These are phyloP conservation scores for Populus hybrid DNA, from an alignment of 441 rosid genomes.

Conservation along the genomic window DNA sequence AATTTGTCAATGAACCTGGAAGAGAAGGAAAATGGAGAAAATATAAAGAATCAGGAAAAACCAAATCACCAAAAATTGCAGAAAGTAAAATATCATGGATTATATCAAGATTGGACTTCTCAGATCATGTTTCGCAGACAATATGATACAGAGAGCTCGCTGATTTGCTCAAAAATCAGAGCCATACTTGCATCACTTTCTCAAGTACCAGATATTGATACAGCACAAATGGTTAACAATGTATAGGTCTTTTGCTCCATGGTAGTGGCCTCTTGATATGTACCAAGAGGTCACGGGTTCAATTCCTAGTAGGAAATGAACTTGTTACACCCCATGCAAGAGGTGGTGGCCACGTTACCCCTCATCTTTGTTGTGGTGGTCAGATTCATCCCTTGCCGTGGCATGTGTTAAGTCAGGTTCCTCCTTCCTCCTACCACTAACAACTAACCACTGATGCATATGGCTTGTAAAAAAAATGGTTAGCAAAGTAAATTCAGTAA, in stretches of 20 bases:
- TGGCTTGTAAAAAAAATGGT: neutral
- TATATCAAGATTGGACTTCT: too few species aligned
- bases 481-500: neutral
- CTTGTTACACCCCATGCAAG: neutral
- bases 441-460: neutral
- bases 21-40: slow-evolving; percentile 1
- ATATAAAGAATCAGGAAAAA: too few species aligned
- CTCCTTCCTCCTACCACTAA: neutral
- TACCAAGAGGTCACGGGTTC: neutral
- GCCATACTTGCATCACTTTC: neutral
- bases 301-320: neutral
- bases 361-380: neutral
- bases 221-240: neutral
- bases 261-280: neutral
- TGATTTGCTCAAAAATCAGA: neutral
- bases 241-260: neutral
- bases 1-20: slow-evolving; percentile 78
- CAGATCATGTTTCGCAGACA: too few species aligned
- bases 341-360: neutral
- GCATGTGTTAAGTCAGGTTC: neutral
- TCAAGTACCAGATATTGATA: neutral
- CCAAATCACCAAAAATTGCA: neutral
- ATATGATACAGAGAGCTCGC: neutral
- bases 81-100: neutral
- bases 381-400: neutral